Evolutionary conservation across 257 asterid genomes (phyloP).

Genomic region (Penstemon barbatus): DNA sequence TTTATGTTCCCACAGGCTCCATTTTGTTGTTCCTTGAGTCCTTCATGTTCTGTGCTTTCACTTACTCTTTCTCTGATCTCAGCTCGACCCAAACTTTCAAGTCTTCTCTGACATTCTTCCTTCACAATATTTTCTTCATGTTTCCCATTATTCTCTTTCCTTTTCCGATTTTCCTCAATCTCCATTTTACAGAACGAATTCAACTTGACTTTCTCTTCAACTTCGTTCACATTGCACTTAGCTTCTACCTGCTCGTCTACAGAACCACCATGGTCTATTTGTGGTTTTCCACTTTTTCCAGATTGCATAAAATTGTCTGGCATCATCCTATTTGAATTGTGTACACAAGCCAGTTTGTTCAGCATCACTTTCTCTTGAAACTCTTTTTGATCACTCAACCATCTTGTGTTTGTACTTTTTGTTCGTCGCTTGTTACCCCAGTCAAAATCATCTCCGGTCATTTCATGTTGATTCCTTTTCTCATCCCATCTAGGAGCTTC

Average conservation of each 20-base stretch:
- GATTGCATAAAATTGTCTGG: constrained; percentile 31
- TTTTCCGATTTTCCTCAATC: constrained; percentile 32
- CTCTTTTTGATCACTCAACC: constrained; percentile 31
- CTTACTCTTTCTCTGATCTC: constrained; percentile 32
- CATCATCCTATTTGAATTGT: constrained; percentile 26
- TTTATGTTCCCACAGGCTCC: constrained; percentile 33
- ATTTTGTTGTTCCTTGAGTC: constrained; percentile 33
- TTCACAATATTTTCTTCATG: constrained; percentile 25
- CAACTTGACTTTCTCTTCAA: constrained; percentile 28
- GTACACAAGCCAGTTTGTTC: constrained; percentile 26
- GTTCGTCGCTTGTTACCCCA: constrained; percentile 29
- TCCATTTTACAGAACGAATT: constrained; percentile 31
- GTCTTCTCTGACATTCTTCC: constrained; percentile 40
- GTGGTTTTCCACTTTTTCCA: constrained; percentile 36
- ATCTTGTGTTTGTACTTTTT: constrained; percentile 25
- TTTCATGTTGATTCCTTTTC: constrained; percentile 32
- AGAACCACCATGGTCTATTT: constrained; percentile 28
- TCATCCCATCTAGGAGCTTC: constrained; percentile 38
- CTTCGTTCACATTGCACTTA: constrained; percentile 33
- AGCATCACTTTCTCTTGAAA: constrained; percentile 32
- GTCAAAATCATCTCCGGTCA: constrained; percentile 26
- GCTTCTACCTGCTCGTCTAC: constrained; percentile 34
- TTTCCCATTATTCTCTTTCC: constrained; percentile 34
- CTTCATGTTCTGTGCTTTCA: constrained; percentile 37
- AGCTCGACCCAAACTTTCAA: constrained; percentile 32